Conservation (phyloP, 495 filamentous ascomycete species). For the Penicillium argentinense region DNA sequence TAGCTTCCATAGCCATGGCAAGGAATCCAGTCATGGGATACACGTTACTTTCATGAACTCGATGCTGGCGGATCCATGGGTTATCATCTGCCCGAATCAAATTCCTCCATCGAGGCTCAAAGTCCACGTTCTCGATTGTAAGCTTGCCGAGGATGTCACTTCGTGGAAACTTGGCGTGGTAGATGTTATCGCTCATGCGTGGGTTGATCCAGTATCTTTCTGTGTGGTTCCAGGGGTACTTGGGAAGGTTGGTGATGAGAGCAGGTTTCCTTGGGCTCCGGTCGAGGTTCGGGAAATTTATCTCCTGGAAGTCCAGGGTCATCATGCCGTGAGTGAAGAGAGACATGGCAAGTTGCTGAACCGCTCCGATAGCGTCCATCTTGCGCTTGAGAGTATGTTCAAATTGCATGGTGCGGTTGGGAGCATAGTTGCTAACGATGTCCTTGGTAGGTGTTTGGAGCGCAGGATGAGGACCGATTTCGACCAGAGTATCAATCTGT, state of each 20-base stretch:
- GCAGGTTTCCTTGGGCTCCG: slow-evolving; percentile 8
- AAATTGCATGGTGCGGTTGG: slow-evolving; percentile 18
- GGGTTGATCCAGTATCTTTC: slow-evolving; percentile 32
- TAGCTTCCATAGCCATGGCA: slow-evolving; percentile 52
- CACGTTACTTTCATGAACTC: slow-evolving; percentile 41
- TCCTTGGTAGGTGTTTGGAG: slow-evolving; percentile 50
- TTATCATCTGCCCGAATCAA: slow-evolving; percentile 30
- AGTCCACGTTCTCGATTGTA: slow-evolving; percentile 23
- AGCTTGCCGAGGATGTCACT: slow-evolving; percentile 31
- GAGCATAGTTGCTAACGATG: slow-evolving; percentile 24
- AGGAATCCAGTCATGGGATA: slow-evolving; percentile 54
- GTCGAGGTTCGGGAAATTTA: slow-evolving; percentile 23
- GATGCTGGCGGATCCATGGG: slow-evolving; percentile 44
- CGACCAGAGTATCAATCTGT: slow-evolving; percentile 45
- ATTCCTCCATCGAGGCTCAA: slow-evolving; percentile 35
- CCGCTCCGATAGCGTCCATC: slow-evolving; percentile 18
- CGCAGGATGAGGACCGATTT: slow-evolving; percentile 66
- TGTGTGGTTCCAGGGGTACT: slow-evolving; percentile 39
- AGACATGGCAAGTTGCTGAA: slow-evolving; percentile 23
- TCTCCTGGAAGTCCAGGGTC: slow-evolving; percentile 20
- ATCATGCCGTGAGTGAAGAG: slow-evolving; percentile 25
- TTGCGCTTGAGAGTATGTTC: slow-evolving; percentile 25
- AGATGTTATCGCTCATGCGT: slow-evolving; percentile 21
- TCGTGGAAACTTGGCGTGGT: slow-evolving; percentile 23
- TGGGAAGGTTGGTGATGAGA: slow-evolving; percentile 32